Base-by-base conservation (phyloP, 768 basidiomycete genomes). In the Neoboletus magnificus region DNA sequence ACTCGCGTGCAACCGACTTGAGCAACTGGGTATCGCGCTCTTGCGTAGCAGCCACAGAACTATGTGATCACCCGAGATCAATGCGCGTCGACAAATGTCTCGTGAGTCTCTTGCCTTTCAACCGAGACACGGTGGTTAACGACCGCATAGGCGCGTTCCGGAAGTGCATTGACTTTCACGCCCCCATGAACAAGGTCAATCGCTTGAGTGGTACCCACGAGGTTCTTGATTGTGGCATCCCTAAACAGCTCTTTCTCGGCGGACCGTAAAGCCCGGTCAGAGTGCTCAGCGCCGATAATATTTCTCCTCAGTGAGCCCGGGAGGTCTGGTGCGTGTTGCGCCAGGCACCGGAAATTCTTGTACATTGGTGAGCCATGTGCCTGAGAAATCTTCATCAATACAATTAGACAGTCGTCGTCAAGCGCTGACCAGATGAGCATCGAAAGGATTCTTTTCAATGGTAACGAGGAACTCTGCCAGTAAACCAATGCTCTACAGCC, bases 151-250 rank as follows among this genome's bases (percentile, higher is more conserved):
- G 82, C 86, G 52, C 73, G 76, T 70, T 93, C 91, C 1, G 91
- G 91, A 23, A 94, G 79, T 27, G 90, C 89, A 62, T 93, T 93
- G 27, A 78, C 77, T 70, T 91, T 91, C 29, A 85, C 81, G 12
- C 84, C 86, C 22, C 83, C 84, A n/a, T 76, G 72, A 35, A 84
- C 78, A 13, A 93, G 65, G 62, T 91, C 89, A 42, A 87, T 79
- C 1, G 91, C 91, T 68, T 91, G 88, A 1, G 91, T 91, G 5
- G 88, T 91, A 33, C 82, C 77, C 5, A 84, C 74, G 10, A 84
- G 66, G 57, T 76, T 82, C 52, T 75, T 77, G 57, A 75, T 72
- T 5, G 58, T 25, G 1, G 64, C 66, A 60, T 82, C 70, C 47
- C 75, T 64, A 27, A 76, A 71, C 25, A 82, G 66, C 36, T 75